phyloP scores from a whole-genome alignment of 2,329 filamentous ascomycete species.

The Penicillium sp. region DNA sequence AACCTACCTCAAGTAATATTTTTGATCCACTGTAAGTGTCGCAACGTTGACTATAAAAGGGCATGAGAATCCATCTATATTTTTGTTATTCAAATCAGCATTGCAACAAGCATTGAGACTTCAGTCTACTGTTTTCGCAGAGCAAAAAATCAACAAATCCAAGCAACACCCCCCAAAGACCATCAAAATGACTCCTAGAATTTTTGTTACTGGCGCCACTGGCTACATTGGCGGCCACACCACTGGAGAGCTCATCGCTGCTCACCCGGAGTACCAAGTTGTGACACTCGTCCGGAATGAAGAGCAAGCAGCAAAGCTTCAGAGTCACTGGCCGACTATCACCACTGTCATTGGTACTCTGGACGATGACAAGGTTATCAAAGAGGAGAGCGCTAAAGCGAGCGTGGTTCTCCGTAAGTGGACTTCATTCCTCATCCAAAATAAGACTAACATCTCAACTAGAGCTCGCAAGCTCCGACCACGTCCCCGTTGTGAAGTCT shows the following conservation, averaged over 20 bases:
- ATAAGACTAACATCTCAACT: neutral
- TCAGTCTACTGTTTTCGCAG: neutral
- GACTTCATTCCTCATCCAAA: neutral
- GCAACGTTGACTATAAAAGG: neutral
- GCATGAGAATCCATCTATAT: neutral
- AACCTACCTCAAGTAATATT: neutral
- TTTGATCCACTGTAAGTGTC: neutral
- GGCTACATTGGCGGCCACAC: conserved; percentile 3
- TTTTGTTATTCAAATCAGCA: neutral
- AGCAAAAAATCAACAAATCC: neutral
- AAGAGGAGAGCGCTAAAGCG: neutral
- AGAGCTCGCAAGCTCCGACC: conserved; percentile 5
- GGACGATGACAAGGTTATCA: neutral
- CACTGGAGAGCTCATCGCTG: neutral
- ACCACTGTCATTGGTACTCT: conserved; percentile 4
- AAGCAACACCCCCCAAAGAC: neutral
- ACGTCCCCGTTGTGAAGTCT: neutral
- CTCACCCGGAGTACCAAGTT: neutral
- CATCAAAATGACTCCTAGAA: neutral
- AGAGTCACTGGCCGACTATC: neutral
- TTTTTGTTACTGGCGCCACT: conserved; percentile 5
- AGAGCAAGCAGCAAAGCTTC: neutral
- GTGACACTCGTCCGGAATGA: conserved; percentile 6
- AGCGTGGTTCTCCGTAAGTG: conserved; percentile 1
- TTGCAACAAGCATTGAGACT: neutral